Evolutionary conservation across 2,329 filamentous ascomycete genomes (phyloP).

Genomic region (Aspergillus cejpii): DNA sequence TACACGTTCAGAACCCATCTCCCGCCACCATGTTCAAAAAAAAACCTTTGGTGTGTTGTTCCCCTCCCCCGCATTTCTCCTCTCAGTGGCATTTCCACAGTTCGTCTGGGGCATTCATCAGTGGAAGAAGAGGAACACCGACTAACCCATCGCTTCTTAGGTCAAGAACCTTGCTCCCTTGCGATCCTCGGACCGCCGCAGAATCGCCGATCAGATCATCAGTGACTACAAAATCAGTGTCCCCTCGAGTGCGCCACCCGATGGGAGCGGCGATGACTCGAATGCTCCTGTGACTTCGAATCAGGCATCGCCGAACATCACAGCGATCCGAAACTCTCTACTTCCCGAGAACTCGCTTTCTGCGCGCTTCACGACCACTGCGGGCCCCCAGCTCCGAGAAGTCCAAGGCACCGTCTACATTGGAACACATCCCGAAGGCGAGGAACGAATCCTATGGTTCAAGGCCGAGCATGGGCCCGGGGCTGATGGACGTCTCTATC

Average conservation of each 20-base stretch:
- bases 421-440: conserved; percentile 51
- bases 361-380: conserved; percentile 59
- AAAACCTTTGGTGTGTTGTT: conserved; percentile 49
- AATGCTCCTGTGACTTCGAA: conserved; percentile 39
- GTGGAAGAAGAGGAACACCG: neutral
- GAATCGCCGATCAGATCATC: conserved; percentile 62
- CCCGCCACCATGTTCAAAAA: conserved; percentile 54
- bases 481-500: conserved; percentile 38
- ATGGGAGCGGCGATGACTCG: conserved; percentile 29
- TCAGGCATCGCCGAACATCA: conserved; percentile 43
- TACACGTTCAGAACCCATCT: neutral
- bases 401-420: conserved; percentile 60
- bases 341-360: conserved; percentile 58
- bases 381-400: conserved; percentile 54
- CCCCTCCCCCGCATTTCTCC: conserved; percentile 25
- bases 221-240: conserved; percentile 51
- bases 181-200: conserved; percentile 60
- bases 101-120: neutral
- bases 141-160: conserved; percentile 28
- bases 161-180: conserved; percentile 62
- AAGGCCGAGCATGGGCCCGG: conserved; percentile 50
- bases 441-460: conserved; percentile 59
- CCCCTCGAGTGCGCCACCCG: conserved; percentile 31
- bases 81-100: conserved; percentile 1
- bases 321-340: conserved; percentile 51